Percentiles rank a stretch among this genome's conserved stretches.
Evolutionary conservation across 2,329 filamentous ascomycete species (phyloP).

Genomic region (Botrytis elliptica): DNA sequence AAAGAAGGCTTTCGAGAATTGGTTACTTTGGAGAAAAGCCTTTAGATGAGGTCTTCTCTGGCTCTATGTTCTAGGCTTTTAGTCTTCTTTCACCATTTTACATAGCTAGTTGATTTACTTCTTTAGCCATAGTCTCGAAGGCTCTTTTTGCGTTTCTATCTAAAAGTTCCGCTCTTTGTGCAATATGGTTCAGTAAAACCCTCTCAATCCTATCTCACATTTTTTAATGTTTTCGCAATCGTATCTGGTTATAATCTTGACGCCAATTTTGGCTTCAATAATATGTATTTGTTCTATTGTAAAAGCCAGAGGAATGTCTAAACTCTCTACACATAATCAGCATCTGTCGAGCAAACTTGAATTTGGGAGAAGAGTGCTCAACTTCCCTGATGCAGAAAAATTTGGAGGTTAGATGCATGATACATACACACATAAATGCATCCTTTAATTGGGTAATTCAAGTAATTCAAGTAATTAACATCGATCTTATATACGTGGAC

Average conservation of each 20-base stretch:
- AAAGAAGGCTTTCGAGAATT: slow-evolving; percentile 56
- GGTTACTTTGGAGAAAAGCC: slow-evolving; percentile 45
- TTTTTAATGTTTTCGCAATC: background rate
- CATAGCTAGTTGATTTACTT: background rate
- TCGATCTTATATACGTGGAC: background rate
- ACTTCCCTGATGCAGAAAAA: background rate
- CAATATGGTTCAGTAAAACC: background rate
- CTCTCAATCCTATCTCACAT: background rate
- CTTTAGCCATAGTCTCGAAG: background rate
- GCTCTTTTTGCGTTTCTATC: background rate
- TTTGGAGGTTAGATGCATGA: background rate
- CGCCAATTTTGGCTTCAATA: background rate
- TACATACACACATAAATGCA: background rate
- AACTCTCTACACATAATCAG: background rate
- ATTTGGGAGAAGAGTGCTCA: background rate
- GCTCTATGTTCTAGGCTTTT: background rate
- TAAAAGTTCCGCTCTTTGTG: background rate
- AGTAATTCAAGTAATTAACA: background rate
- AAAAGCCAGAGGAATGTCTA: background rate
- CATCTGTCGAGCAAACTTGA: background rate
- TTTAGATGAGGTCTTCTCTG: slow-evolving; percentile 16
- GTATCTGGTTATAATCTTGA: background rate
- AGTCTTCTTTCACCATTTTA: background rate
- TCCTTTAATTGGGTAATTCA: background rate
- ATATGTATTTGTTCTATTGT: background rate